These are phyloP conservation scores for Chlamydomonas sphaeroides DNA, from an alignment of 139 green algal genomes.

Conservation along the genomic window DNA sequence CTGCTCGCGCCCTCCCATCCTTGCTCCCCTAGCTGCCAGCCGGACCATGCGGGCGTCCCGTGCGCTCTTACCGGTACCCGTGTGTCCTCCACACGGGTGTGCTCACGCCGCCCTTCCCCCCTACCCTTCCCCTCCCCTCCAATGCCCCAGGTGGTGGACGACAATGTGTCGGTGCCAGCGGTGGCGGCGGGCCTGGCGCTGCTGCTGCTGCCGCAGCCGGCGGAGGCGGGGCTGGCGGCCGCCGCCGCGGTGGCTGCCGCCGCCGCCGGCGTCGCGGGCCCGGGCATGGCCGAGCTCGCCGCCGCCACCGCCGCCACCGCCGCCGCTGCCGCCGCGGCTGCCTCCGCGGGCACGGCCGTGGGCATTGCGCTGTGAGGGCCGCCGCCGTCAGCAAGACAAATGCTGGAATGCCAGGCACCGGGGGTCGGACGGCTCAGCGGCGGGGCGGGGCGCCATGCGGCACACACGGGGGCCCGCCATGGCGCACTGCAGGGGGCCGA, in stretches of 20 bases:
- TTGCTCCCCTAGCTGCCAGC: too few species aligned
- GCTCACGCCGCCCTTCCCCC: not conserved
- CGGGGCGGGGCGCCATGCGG: too few species aligned
- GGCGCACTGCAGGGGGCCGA: too few species aligned
- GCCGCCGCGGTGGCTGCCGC: not conserved
- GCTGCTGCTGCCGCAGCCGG: slow-evolving; percentile 47
- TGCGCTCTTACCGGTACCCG: not conserved
- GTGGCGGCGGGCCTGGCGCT: slow-evolving; percentile 50
- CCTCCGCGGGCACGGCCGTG: too few species aligned
- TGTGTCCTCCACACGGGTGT: not conserved
- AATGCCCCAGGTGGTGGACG: slow-evolving; percentile 71
- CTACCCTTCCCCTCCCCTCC: not conserved
- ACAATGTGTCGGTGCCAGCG: slow-evolving; percentile 93
- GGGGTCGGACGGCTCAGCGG: too few species aligned
- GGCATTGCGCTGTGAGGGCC: too few species aligned
- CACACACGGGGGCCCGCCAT: too few species aligned
- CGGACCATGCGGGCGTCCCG: not conserved
- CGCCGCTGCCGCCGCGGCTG: too few species aligned
- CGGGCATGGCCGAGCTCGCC: not conserved
- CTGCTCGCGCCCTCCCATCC: too few species aligned
- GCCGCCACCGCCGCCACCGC: not conserved
- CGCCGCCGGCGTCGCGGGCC: too few species aligned
- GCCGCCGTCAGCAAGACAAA: too few species aligned
- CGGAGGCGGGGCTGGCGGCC: not conserved
- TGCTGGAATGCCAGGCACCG: too few species aligned